Evolutionary conservation across 1,284 basidiomycete genomes (phyloP).

Genomic region (Somion occarium): DNA sequence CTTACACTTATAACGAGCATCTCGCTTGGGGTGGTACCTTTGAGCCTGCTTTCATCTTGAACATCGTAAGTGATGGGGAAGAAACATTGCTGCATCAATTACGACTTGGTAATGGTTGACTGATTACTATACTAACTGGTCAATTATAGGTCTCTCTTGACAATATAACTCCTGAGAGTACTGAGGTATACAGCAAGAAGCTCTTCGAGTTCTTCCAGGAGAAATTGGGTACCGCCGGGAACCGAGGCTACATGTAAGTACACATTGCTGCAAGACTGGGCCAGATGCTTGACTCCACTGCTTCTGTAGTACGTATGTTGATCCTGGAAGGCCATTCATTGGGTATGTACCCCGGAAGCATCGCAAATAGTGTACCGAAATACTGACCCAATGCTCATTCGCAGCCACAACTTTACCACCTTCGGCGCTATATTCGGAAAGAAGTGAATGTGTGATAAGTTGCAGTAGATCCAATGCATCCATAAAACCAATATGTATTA

Average conservation of each 20-base stretch:
- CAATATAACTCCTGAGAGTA: conserved; percentile 45
- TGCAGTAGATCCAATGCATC: no score
- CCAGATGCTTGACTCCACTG: neutral
- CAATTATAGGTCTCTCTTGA: conserved; percentile 45
- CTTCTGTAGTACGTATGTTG: conserved; percentile 42
- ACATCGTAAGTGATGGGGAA: conserved; percentile 43
- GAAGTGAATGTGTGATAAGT: no score
- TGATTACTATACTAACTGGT: neutral
- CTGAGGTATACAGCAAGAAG: conserved; percentile 48
- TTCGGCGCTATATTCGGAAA: conserved; percentile 41
- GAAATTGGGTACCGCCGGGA: conserved; percentile 42
- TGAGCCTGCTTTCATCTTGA: conserved; percentile 57
- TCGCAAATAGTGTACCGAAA: no score
- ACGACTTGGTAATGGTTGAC: neutral
- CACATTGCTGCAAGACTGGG: neutral
- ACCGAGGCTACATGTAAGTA: conserved; percentile 55
- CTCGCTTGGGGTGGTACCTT: conserved; percentile 56
- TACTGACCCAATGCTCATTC: no score
- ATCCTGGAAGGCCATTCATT: conserved; percentile 51
- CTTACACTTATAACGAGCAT: conserved; percentile 50
- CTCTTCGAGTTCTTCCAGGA: conserved; percentile 51
- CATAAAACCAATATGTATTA: neutral
- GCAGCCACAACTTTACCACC: conserved; percentile 41
- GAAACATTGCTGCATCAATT: no score
- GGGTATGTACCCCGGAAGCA: conserved; percentile 37